Conservation (phyloP, 257 asterid genomes). For the Primulina huaijiensis region DNA sequence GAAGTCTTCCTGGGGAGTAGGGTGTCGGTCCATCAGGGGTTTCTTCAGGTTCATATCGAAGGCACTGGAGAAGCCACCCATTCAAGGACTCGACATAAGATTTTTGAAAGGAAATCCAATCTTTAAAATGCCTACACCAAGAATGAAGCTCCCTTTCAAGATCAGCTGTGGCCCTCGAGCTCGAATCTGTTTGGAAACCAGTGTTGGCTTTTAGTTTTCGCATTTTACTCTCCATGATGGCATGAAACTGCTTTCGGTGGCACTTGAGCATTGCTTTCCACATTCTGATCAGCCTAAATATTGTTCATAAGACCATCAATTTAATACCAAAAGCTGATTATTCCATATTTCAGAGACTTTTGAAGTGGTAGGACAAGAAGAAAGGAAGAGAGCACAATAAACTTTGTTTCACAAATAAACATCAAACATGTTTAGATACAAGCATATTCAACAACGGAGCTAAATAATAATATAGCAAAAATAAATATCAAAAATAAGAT, state of each 20-base stretch:
- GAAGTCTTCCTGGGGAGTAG: constrained; percentile 81
- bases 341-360: not conserved
- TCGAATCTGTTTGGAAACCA: constrained; percentile 48
- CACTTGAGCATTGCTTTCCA: constrained; percentile 94
- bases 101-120: constrained; percentile 77
- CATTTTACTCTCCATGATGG: constrained; percentile 83
- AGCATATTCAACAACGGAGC: not conserved
- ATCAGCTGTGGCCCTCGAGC: constrained; percentile 57
- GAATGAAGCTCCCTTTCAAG: constrained; percentile 78
- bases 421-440: not conserved
- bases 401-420: not conserved
- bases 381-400: not conserved
- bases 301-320: not conserved
- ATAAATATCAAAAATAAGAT: not conserved
- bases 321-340: not conserved
- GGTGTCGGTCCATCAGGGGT: constrained; percentile 79
- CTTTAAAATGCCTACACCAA: constrained; percentile 69
- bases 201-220: constrained; percentile 72
- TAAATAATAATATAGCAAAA: no score
- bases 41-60: constrained; percentile 60
- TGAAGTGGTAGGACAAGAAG: not conserved
- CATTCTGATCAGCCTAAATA: constrained; percentile 70
- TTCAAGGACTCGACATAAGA: constrained; percentile 72
- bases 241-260: constrained; percentile 92
- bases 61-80: constrained; percentile 78